Conservation (phyloP, 2,329 filamentous ascomycete genomes). For the Hypoxylon sp. region DNA sequence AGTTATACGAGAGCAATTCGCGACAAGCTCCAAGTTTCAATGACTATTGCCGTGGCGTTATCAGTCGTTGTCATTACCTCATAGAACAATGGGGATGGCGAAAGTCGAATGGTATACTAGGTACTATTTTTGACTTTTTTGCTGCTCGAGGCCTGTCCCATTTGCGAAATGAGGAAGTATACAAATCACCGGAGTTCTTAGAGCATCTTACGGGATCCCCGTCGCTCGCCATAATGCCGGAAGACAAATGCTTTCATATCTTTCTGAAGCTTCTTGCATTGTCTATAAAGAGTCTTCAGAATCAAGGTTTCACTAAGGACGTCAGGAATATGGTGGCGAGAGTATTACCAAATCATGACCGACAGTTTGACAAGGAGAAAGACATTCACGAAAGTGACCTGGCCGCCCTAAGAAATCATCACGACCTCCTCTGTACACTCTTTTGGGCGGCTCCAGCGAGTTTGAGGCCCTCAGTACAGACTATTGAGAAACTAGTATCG, state of each 20-base stretch:
- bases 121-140: constrained; percentile 77
- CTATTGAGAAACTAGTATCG: constrained; percentile 72
- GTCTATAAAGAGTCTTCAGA: constrained; percentile 66
- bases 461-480: constrained; percentile 66
- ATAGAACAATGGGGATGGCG: constrained; percentile 77
- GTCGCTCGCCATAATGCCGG: constrained; percentile 64
- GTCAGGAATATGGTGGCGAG: constrained; percentile 73
- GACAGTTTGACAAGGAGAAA: constrained; percentile 75
- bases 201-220: constrained; percentile 66
- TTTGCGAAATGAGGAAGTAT: constrained; percentile 75
- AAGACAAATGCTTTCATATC: constrained; percentile 76
- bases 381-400: constrained; percentile 72
- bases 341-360: constrained; percentile 75
- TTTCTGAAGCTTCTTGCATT: constrained; percentile 75
- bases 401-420: constrained; percentile 76
- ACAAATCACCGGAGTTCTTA: constrained; percentile 72
- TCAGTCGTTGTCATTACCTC: constrained; percentile 74
- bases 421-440: constrained; percentile 76
- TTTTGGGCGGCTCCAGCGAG: constrained; percentile 74
- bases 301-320: constrained; percentile 66
- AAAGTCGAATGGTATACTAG: constrained; percentile 69
- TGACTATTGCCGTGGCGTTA: constrained; percentile 72
- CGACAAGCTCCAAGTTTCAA: constrained; percentile 74
- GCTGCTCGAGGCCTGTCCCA: constrained; percentile 73
- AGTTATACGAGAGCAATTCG: constrained; percentile 69